Base-by-base conservation (phyloP, 441 rosid species). In the Manihot esculenta region DNA sequence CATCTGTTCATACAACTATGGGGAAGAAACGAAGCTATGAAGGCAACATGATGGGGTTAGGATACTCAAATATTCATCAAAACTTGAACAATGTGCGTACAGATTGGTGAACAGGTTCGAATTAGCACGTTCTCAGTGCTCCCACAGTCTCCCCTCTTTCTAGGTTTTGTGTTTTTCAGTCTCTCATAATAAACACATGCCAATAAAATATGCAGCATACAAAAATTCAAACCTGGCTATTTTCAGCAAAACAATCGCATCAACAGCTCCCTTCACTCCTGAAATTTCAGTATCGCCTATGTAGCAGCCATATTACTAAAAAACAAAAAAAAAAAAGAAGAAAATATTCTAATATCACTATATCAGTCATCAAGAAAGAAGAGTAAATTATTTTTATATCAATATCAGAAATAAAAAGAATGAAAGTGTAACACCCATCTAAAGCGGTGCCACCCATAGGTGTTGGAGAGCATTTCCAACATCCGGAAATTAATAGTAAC, bases 1-100 rank as follows among this genome's bases (percentile, higher is more conserved):
- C 82, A 10, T 62, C 70, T 9, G 80, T 71, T 8, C 75, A 74
- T 68, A 77, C 82, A 18, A 45, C 77, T 42, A 45, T 20, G 20
- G 77, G 78, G 20, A 78, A 58, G 42, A 79, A 79, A 66, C 70
- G 80, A 64, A 80, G 71, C 72, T 73, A 44, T 7, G 78, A 76
- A 38, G 79, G 72, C 21, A 71, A 62, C 50, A 38, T 64, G 5
- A 51, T 68, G 30, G 81, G 73, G 45, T 59, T 78, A 30, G 81
- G 73, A 23, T 78, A 74, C 70, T 56, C 78, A 23, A 74, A 74
- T 35, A 55, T 56, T n/a, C 77, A 72, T 24, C 81, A 72, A 55
- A 69, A 72, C 59, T 59, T 66, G 56, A 78, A 78, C 20, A 76
- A 78, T 71, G 54, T 82, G 77, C 84, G 77, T 41, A 64, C 83